Percentiles rank a stretch among this genome's conserved stretches.
phyloP scores from a whole-genome alignment of 2,329 filamentous ascomycete genomes.

The Sclerotinia glacialis region DNA sequence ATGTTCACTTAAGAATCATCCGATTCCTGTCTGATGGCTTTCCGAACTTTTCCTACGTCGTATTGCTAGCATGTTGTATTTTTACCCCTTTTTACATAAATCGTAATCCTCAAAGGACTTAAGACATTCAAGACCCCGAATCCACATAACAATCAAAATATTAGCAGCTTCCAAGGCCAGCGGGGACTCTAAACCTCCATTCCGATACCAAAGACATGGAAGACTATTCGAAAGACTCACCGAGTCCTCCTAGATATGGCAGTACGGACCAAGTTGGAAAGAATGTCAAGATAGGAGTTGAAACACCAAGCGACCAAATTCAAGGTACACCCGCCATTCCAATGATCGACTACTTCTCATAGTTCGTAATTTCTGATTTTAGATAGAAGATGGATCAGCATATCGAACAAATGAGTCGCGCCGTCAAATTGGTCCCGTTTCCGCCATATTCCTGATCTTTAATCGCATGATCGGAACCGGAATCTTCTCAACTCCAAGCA shows the following conservation, averaged over 20 bases:
- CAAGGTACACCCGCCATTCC: constrained; percentile 12
- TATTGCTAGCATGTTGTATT: background rate
- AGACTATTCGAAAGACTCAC: background rate
- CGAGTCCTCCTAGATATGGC: constrained; percentile 6
- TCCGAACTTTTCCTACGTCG: background rate
- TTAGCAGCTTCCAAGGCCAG: background rate
- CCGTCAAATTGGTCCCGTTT: constrained; percentile 55
- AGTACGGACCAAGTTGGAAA: background rate
- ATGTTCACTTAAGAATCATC: background rate
- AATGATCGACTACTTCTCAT: background rate
- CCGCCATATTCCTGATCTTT: constrained; percentile 58
- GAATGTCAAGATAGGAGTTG: constrained; percentile 3
- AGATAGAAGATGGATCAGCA: constrained; percentile 1
- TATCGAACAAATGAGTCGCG: constrained; percentile 30
- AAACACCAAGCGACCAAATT: constrained; percentile 1
- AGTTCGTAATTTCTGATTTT: background rate
- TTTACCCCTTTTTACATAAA: background rate
- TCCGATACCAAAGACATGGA: background rate
- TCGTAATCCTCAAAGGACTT: background rate
- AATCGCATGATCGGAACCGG: constrained; percentile 66
- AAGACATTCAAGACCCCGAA: background rate
- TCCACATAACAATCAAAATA: no score
- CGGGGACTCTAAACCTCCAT: background rate
- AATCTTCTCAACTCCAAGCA: constrained; percentile 62
- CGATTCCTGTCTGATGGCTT: background rate